Evolutionary conservation across 129 eudicot species (phyloP).

Genomic region (Flaveria linearis): DNA sequence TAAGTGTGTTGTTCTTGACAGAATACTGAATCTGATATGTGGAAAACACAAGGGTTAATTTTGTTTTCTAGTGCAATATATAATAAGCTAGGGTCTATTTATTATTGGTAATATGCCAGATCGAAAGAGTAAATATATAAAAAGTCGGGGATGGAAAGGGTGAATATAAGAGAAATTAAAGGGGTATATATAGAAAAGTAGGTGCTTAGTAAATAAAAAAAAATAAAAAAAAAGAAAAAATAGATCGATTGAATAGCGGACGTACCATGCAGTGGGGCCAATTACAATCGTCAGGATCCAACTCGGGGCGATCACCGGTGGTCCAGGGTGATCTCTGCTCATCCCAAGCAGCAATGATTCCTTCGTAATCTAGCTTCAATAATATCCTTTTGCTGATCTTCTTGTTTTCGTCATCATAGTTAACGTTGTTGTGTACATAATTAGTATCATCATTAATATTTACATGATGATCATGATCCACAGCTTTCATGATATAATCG

Average conservation of each 20-base stretch:
- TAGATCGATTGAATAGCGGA: neutral
- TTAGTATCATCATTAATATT: neutral
- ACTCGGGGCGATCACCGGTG: slow-evolving; percentile 69
- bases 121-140: too few relatives aligned
- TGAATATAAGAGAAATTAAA: too few relatives aligned
- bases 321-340: slow-evolving; percentile 82
- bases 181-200: too few relatives aligned
- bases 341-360: slow-evolving; percentile 79
- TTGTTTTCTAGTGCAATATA: too few relatives aligned
- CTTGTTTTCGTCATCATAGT: slow-evolving; percentile 19
- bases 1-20: too few relatives aligned
- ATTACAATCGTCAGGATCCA: slow-evolving; percentile 50
- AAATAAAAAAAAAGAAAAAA: too few relatives aligned
- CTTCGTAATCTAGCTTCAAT: slow-evolving; percentile 72
- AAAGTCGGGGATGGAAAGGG: too few relatives aligned
- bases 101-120: too few relatives aligned
- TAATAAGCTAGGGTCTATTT: too few relatives aligned
- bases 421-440: neutral
- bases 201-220: too few relatives aligned
- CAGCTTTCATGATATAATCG: neutral
- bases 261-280: slow-evolving; percentile 79
- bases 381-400: slow-evolving; percentile 34
- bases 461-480: slow-evolving; percentile 11
- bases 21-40: too few relatives aligned
- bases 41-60: too few relatives aligned